Conservation (phyloP, 1,139 yeast species). For the Magnusiomyces sp. region DNA sequence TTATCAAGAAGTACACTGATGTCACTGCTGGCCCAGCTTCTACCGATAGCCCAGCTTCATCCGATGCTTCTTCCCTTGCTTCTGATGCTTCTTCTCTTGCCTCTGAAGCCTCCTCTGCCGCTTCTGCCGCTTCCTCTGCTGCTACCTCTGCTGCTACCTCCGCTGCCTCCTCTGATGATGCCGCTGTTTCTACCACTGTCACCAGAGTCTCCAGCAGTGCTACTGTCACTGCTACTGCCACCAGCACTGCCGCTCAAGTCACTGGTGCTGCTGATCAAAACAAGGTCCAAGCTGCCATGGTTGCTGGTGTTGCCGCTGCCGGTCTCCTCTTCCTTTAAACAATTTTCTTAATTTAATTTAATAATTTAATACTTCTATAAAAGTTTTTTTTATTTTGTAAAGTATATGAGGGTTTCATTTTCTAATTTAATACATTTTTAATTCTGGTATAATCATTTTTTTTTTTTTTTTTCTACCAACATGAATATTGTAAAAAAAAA, state of each 20-base stretch:
- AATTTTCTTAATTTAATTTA: neutral
- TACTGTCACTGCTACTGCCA: neutral
- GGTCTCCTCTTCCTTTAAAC: conserved; percentile 3
- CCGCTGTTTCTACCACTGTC: neutral
- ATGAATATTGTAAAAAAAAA: too few species aligned
- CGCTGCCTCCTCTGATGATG: neutral
- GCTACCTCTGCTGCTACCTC: neutral
- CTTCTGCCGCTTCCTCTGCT: neutral
- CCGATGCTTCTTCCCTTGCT: conserved; percentile 22
- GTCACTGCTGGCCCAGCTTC: conserved; percentile 6
- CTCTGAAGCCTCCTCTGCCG: neutral
- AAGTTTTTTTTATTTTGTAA: too few species aligned
- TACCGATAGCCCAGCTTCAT: conserved; percentile 5
- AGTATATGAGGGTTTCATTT: too few species aligned
- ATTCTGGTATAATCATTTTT: too few species aligned
- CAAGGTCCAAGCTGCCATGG: neutral
- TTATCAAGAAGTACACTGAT: conserved; percentile 6
- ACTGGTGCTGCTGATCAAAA: neutral
- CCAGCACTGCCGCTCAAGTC: neutral
- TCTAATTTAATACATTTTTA: too few species aligned
- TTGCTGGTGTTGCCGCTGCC: conserved; percentile 5
- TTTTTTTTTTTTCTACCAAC: too few species aligned
- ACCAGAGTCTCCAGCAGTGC: neutral
- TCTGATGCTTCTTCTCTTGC: conserved; percentile 1
- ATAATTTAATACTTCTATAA: neutral